Base-by-base conservation (phyloP, 2,329 filamentous ascomycete genomes). In the Leptographium radiaticola region DNA sequence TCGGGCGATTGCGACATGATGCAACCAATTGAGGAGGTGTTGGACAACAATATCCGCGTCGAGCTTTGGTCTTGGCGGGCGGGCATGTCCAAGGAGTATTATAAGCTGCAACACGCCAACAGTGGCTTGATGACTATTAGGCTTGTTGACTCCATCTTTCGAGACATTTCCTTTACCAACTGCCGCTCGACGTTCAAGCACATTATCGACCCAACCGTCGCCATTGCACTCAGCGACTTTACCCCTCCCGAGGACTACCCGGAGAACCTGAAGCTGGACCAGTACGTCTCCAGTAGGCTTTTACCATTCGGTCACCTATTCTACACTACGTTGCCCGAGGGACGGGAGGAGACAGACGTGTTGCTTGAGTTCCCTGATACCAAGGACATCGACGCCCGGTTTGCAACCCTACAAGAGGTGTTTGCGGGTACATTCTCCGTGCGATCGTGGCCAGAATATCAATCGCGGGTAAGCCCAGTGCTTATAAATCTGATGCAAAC, bases 41-140 rank as follows among this genome's bases (percentile, higher is more conserved):
- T 64, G 13, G n/a, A 56, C 9, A 38, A 13, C 3, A 45, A 48
- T 11, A 64, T 64, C 33, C 54, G 50, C 6, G 60, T 64, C 2
- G 62, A 64, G 57, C 57, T 64, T 11, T 64, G 62, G 62, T 59
- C 56, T 10, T 64, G 60, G 62, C 49, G 57, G 45, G 56, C 58
- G 12, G 55, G 56, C 34, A 57, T 63, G 15, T 57, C 62, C 9
- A 57, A 54, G 6, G 59, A 58, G 34, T 61, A 59, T 53, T 44
- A 57, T 15, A 49, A 50, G 25, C 51, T 56, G 43, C 13, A 54
- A 20, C 6, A 16, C 12, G 40, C 39, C 25, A 30, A 36, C 31
- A 25, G 53, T 31, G 18, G 16, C 13, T 48, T 57, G n/a, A 47
- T 57, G 1, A 51, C 49, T 13, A 53, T 60, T 11, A n/a, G 57